Evolutionary conservation across 768 basidiomycete genomes (phyloP).

Genomic region (Auricularia sp.): DNA sequence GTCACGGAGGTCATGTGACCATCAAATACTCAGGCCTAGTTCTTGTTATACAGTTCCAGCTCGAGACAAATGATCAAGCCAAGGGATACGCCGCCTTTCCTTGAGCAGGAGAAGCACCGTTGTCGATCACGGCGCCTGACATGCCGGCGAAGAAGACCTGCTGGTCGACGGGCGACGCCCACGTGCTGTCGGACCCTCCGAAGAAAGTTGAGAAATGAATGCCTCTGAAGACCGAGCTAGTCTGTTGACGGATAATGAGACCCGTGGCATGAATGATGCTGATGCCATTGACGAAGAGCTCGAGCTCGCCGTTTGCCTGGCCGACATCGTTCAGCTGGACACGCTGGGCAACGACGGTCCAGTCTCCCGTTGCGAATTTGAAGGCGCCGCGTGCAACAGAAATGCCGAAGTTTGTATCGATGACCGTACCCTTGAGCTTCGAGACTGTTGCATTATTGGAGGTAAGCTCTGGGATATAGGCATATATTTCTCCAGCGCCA

Average conservation of each 20-base stretch:
- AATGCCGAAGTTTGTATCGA: constrained; percentile 48
- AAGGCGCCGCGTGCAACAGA: constrained; percentile 63
- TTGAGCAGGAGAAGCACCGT: neutral
- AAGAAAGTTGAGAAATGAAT: constrained; percentile 71
- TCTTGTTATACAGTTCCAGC: too few relatives aligned
- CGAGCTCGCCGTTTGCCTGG: constrained; percentile 57
- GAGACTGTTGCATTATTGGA: neutral
- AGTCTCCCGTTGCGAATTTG: constrained; percentile 49
- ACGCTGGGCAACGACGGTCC: constrained; percentile 59
- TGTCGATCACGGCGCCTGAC: constrained; percentile 43
- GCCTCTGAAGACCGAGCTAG: constrained; percentile 46
- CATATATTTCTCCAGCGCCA: constrained; percentile 50
- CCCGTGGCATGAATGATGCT: constrained; percentile 49
- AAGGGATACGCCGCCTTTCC: neutral
- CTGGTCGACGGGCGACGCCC: constrained; percentile 56
- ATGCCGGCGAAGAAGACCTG: constrained; percentile 59
- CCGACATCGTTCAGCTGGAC: constrained; percentile 66
- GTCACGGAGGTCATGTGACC: too few relatives aligned
- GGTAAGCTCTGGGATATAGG: constrained; percentile 44
- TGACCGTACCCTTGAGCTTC: constrained; percentile 29
- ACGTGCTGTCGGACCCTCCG: constrained; percentile 38
- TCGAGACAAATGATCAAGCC: neutral
- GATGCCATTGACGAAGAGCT: constrained; percentile 55
- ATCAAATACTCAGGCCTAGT: too few relatives aligned
- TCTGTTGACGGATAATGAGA: constrained; percentile 43